Percentiles rank a stretch among this genome's conserved stretches.
phyloP scores from a whole-genome alignment of 2,329 filamentous ascomycete genomes.

The Aspergillus clavatus region DNA sequence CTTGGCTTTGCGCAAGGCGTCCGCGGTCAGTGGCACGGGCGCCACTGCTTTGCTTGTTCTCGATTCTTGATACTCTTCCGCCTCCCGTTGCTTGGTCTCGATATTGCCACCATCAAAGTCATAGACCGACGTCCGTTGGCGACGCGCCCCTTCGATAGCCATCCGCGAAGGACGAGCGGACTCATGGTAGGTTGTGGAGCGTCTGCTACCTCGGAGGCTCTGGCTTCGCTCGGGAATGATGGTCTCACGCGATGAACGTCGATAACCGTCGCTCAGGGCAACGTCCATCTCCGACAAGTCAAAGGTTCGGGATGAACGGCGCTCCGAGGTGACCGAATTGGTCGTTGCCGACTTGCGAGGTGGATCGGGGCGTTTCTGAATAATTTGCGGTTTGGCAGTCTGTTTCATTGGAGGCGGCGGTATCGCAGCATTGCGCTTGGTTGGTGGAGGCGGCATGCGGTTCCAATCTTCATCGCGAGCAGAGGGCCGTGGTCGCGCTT shows the following conservation, averaged over 20 bases:
- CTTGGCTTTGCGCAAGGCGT: conserved; percentile 32
- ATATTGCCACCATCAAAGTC: conserved; percentile 26
- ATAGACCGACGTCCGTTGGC: conserved; percentile 30
- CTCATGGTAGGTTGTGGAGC: conserved; percentile 32
- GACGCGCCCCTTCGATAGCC: conserved; percentile 32
- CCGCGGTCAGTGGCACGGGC: conserved; percentile 30
- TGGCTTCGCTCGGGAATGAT: conserved; percentile 32
- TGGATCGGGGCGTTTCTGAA: conserved; percentile 32
- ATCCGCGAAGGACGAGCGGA: conserved; percentile 27
- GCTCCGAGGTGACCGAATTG: conserved; percentile 24
- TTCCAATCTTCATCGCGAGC: conserved; percentile 40
- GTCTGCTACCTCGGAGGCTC: conserved; percentile 26
- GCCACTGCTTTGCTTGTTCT: conserved; percentile 21
- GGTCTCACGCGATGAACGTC: conserved; percentile 28
- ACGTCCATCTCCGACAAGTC: conserved; percentile 33
- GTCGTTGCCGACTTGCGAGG: conserved; percentile 30
- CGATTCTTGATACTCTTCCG: conserved; percentile 39
- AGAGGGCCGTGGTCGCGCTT: conserved; percentile 27
- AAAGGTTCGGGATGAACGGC: conserved; percentile 29
- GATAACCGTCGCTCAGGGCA: conserved; percentile 28
- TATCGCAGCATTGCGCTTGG: conserved; percentile 30
- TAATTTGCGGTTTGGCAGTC: conserved; percentile 29
- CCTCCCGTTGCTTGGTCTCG: conserved; percentile 36
- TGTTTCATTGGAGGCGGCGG: conserved; percentile 35
- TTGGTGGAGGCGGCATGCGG: conserved; percentile 40